Evolutionary conservation across 2,329 filamentous ascomycete species (phyloP), one percentile per base, ranked within the genome.

Genomic region (Hirsutella minnesotensis): DNA sequence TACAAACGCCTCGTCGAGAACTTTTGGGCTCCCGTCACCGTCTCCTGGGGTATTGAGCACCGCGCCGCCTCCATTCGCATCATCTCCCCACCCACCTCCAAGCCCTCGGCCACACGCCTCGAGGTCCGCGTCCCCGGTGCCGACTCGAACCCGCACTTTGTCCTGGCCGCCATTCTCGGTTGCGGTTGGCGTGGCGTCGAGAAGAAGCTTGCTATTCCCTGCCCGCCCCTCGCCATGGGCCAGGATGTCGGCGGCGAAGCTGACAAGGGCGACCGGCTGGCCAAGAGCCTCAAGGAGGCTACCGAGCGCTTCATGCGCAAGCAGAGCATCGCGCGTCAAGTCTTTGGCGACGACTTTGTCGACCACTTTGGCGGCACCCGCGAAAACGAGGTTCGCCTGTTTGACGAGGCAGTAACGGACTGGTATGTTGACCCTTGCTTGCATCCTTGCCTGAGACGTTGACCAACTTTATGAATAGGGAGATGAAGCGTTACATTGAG

Each of bases 1-100:
- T 98, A 98, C 72, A 98, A 98, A 67, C 82, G 92, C 3, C 75
- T 98, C 1, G 92, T 98, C 3, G 92, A 98, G 69, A 96, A 96
- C 66, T 96, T 95, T 66, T 98, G 92, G 92, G 92, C 92, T 0
- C 92, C 92, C 0, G 92, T 98, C 5, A 95, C 90, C 0, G 92
- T 96, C 0, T 95, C 87, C 0, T 98, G 92, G 92, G 92, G 92
- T 1, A 68, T 95, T 5, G 92, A 96, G 64, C 90, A 98, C 61
- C 86, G 92, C 47, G 89, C 88, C 5, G 90, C 92, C 0, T 94
- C 86, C 0, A 83, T 98, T 50, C 78, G 92, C 16, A 65, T 98
- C 29, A 95, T 98, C 51, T 79, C 86, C 0, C 90, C 90, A 12
- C 90, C 92, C 0, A 92, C 86, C 0, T 76, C 83, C 29, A 90